Base-by-base conservation (phyloP, 1,139 yeast genomes). In the Protomyces inouyei region DNA sequence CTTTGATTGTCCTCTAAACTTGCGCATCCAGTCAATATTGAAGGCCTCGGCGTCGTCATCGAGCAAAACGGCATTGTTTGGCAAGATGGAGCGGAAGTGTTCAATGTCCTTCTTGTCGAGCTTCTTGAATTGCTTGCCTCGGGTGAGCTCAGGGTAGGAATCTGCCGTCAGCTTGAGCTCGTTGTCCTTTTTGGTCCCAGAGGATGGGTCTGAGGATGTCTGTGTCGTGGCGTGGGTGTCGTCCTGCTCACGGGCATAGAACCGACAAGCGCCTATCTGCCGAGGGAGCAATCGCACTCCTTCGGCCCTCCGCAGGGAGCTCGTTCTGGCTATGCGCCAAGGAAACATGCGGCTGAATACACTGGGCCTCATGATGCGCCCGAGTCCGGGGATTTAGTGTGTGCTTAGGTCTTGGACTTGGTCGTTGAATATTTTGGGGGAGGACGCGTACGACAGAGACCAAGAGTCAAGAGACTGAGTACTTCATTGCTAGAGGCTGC, bases 11-110 rank as follows among this genome's bases (percentile, higher is more conserved):
- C 98, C 98, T 67, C 85, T 81, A 76, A 92, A 93, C 76, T 93
- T 93, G 74, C 91, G 82, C 97, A 92, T 93, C 95, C 96, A 90
- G 75, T 93, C 98, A 74, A 88, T 95, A 73, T 93, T 93, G 79
- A 78, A 90, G 68, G 83, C 83, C 43, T 83, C 81, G 60, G 92
- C 78, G 71, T 88, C 96, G 60, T 84, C 85, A 69, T 72, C 82
- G 64, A 78, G 75, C 67, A 82, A 79, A 67, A 76, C 83, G 59
- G 76, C 80, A 71, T 76, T 78, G n/a, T 64, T 60, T 1, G 79
- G 77, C 67, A 91, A 76, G 37, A 92, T 77, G 0, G 83, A 73
- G 69, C 79, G 78, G 78, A 93, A 93, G 70, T 75, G 80, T 0
- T 76, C 80, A n/a, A 92, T 67, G 72, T 92, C 96, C 3, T 77